Evolutionary conservation across 345 rosid genomes (phyloP).

Genomic region (Viola odorata): DNA sequence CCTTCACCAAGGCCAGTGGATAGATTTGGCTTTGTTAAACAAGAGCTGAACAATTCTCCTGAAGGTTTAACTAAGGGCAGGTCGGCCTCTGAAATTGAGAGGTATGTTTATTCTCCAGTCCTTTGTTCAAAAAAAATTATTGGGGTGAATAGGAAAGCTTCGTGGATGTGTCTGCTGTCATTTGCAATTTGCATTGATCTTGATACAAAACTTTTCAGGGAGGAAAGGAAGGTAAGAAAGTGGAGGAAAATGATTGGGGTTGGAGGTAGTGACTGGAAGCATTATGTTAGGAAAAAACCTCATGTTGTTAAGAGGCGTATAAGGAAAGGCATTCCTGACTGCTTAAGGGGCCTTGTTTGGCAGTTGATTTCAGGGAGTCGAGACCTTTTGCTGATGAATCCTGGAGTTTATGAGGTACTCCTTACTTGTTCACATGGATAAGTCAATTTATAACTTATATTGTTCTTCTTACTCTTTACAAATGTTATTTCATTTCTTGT

Average conservation of each 20-base stretch:
- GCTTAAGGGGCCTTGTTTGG: slow-evolving; percentile 98
- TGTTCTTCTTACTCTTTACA: slow-evolving; percentile 10
- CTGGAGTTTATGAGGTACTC: slow-evolving; percentile 82
- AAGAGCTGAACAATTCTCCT: slow-evolving; percentile 45
- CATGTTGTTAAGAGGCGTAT: slow-evolving; percentile 82
- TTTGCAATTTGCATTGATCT: neutral
- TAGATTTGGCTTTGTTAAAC: slow-evolving; percentile 74
- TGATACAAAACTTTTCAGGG: slow-evolving; percentile 41
- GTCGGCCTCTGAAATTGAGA: slow-evolving; percentile 42
- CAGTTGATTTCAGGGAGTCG: slow-evolving; percentile 91
- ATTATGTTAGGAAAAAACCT: slow-evolving; percentile 75
- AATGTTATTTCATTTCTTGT: slow-evolving; percentile 1
- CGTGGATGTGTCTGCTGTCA: neutral
- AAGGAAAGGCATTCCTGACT: slow-evolving; percentile 92
- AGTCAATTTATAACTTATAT: neutral
- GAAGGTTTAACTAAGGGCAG: slow-evolving; percentile 47
- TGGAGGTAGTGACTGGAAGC: slow-evolving; percentile 98
- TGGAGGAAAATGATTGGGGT: slow-evolving; percentile 99
- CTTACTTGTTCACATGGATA: slow-evolving; percentile 1
- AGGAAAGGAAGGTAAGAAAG: slow-evolving; percentile 75
- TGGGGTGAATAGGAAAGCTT: slow-evolving; percentile 1
- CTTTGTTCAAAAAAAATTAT: neutral
- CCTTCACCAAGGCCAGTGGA: slow-evolving; percentile 61
- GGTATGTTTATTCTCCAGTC: slow-evolving; percentile 31
- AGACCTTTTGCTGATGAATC: slow-evolving; percentile 91